phyloP scores from a whole-genome alignment of 2,329 filamentous ascomycete genomes.

The Cladophialophora psammophila region DNA sequence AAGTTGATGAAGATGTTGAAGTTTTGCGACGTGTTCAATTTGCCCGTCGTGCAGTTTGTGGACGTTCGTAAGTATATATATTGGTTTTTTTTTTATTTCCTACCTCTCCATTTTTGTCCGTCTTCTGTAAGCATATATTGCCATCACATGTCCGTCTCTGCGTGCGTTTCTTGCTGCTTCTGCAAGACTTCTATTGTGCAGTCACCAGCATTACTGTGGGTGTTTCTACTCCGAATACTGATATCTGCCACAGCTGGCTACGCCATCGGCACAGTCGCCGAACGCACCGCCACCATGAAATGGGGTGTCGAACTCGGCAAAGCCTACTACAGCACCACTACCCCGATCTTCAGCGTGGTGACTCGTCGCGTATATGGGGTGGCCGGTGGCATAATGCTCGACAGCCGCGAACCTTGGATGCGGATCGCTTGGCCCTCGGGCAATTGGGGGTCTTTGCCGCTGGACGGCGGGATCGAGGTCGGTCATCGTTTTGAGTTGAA shows the following conservation, averaged over 20 bases:
- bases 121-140: background rate
- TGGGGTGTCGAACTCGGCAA: conserved; percentile 68
- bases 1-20: conserved; percentile 68
- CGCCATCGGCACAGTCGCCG: conserved; percentile 68
- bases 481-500: conserved; percentile 67
- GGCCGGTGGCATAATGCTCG: conserved; percentile 70
- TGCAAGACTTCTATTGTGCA: background rate
- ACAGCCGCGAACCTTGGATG: conserved; percentile 66
- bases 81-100: background rate
- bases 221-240: background rate
- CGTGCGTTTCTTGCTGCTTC: too few relatives aligned
- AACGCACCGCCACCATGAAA: conserved; percentile 69
- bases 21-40: conserved; percentile 70
- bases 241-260: conserved; percentile 59
- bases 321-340: conserved; percentile 68
- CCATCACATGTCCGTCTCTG: background rate
- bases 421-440: conserved; percentile 70
- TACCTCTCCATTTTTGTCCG: background rate
- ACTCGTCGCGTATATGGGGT: conserved; percentile 68
- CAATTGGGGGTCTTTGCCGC: conserved; percentile 67
- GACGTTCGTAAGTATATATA: conserved; percentile 58
- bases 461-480: conserved; percentile 71
- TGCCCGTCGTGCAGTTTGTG: conserved; percentile 69
- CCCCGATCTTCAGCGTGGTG: conserved; percentile 69
- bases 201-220: too few relatives aligned